Conservation (phyloP, 108 stramenopile species). For the Cyclostephanos invisitatus region DNA sequence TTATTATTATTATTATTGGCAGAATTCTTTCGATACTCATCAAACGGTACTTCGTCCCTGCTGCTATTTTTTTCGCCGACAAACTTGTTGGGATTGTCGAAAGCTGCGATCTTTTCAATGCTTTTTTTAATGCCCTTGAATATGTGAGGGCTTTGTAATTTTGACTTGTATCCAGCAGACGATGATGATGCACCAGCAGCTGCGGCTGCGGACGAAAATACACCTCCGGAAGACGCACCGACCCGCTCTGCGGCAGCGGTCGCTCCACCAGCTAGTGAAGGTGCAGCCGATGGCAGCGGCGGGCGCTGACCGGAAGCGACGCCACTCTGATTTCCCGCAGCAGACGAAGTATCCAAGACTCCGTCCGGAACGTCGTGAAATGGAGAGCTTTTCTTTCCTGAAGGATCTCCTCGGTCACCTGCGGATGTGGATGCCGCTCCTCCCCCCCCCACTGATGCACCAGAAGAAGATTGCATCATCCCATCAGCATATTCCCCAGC, state of each 20-base stretch:
- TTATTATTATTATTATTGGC: neutral
- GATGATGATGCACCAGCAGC: conserved; percentile 12
- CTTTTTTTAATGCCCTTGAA: conserved; percentile 50
- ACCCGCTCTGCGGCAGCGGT: conserved; percentile 24
- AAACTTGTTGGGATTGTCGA: conserved; percentile 10
- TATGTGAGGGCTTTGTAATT: conserved; percentile 18
- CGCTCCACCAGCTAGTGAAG: neutral
- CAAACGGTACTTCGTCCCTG: conserved; percentile 34
- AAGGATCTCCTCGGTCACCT: conserved; percentile 2
- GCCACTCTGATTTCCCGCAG: neutral
- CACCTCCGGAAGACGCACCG: conserved; percentile 21
- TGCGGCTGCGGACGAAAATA: conserved; percentile 30
- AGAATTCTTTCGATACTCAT: conserved; percentile 23
- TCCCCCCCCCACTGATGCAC: neutral
- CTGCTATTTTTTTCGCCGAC: conserved; percentile 9
- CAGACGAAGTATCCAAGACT: conserved; percentile 22
- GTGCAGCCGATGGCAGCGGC: neutral
- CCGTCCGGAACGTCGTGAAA: conserved; percentile 44
- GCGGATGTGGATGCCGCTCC: conserved; percentile 7
- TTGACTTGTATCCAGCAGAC: conserved; percentile 2
- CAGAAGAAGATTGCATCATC: neutral
- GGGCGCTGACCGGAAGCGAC: conserved; percentile 1
- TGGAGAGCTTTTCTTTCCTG: conserved; percentile 16
- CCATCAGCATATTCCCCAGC: conserved; percentile 47
- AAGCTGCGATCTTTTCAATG: conserved; percentile 36